Evolutionary conservation across 139 green algal species (phyloP).

Genomic region (Deuterostichococcus epilithicus): DNA sequence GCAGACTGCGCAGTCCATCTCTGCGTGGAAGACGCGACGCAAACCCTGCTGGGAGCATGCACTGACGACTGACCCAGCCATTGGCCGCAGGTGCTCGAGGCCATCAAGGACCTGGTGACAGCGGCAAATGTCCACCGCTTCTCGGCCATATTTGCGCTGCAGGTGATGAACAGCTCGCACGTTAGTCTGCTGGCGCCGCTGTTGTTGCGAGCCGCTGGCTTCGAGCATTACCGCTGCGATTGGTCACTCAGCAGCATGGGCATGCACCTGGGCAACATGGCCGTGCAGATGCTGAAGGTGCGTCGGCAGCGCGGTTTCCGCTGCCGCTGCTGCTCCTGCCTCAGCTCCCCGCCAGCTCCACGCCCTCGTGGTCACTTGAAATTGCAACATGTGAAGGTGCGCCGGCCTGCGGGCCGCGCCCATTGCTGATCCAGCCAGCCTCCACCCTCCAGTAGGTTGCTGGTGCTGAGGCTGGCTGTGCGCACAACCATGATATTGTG

Average conservation of each 20-base stretch:
- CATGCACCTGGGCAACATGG: conserved; percentile 92
- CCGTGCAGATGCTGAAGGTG: conserved; percentile 96
- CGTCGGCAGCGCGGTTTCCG: no score
- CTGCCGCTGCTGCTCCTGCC: no score
- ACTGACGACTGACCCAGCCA: not conserved
- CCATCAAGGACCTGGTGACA: conserved; percentile 94
- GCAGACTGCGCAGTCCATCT: not conserved
- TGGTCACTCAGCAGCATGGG: conserved; percentile 82
- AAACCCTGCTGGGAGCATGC: not conserved
- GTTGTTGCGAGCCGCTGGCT: conserved; percentile 80
- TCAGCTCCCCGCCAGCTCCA: no score
- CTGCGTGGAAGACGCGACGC: not conserved
- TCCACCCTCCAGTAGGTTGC: no score
- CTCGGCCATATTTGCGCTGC: conserved; percentile 76
- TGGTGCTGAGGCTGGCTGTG: no score
- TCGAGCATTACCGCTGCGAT: conserved; percentile 98
- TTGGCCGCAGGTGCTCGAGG: conserved; percentile 78
- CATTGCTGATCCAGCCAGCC: no score
- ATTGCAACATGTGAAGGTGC: no score
- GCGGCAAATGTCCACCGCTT: conserved; percentile 97
- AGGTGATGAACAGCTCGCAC: conserved; percentile 98
- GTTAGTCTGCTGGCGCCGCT: conserved; percentile 89
- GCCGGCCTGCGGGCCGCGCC: no score
- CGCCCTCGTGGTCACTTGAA: no score
- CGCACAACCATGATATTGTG: no score